Evolutionary conservation across 129 eudicot species (phyloP).

Genomic region (Logfia minima): DNA sequence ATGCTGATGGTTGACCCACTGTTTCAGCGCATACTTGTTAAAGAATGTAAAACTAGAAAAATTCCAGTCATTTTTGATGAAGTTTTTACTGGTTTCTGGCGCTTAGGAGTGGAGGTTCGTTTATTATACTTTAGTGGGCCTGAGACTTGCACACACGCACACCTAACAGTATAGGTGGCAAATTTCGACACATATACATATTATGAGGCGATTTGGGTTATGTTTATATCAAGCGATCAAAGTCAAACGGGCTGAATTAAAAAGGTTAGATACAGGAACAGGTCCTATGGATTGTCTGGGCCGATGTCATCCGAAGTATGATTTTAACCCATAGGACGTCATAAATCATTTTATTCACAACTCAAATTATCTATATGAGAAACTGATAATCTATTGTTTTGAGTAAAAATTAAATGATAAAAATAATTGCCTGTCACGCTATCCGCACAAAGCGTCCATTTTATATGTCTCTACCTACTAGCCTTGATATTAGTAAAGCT

Average conservation of each 20-base stretch:
- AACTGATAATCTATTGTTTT: neutral
- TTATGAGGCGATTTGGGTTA: neutral
- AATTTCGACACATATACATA: neutral
- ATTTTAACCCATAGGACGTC: neutral
- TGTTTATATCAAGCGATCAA: neutral
- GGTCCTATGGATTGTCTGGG: neutral
- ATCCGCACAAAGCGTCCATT: neutral
- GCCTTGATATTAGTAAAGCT: neutral
- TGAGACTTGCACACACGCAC: neutral
- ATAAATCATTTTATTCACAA: neutral
- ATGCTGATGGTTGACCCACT: slow-evolving; percentile 96
- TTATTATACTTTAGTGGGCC: neutral
- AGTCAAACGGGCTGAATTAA: neutral
- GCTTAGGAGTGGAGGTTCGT: slow-evolving; percentile 88
- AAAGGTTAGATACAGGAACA: neutral
- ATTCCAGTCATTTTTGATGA: slow-evolving; percentile 97
- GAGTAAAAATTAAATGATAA: neutral
- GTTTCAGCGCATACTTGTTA: slow-evolving; percentile 79
- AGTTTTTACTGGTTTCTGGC: slow-evolving; percentile 98
- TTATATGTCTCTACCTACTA: neutral
- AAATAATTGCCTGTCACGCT: neutral
- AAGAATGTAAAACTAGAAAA: slow-evolving; percentile 61
- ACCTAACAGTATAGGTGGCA: slow-evolving; percentile 7
- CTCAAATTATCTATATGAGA: neutral
- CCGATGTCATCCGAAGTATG: neutral